Evolutionary conservation across 1,139 yeast genomes (phyloP), one percentile per base, ranked within the genome.

Genomic region (Blastobotrys malaysiensis): DNA sequence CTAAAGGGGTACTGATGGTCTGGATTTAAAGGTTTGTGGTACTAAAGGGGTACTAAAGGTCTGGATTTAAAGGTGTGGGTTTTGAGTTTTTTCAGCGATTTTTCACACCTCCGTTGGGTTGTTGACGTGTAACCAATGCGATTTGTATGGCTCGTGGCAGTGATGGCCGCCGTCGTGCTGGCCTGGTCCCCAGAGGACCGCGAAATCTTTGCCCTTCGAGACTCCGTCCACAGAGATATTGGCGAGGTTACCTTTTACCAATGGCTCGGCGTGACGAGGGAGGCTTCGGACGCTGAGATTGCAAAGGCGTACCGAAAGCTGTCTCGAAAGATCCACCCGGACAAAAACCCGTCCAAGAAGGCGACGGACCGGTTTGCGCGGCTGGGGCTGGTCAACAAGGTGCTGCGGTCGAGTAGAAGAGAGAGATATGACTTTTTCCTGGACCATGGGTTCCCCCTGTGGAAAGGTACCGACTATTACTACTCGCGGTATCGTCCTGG

Each of bases 381-480:
- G 45, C 77, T 91, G 50, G 86, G 93, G 21, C 71, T 82, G 27
- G 89, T 88, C 18, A 86, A 89, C 49, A 81, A 86, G 64, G 84
- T 90, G 54, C 77, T 91, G 56, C 75, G 90, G 58, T 79, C 80
- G 50, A 77, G 80, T 56, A 59, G 63, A 14, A 81, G 86, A 57
- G 85, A 84, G 60, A 77, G 93, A 16, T 93, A 93, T 68, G 98
- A 93, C 69, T 91, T 84, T 69, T 93, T 88, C 71, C 74, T 87
- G 55, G 76, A 79, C 44, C 81, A 84, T 61, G 99, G 99, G 2
- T 93, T 93, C 71, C 99, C 99, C 4, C 77, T 78, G 56, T 88
- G 88, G 81, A 82, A 79, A 48, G 74, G 73, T 21, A 67, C 73
- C 27, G 73, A 69, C 50, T 73, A 70, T 57, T 65, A 66, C 50